Evolutionary conservation across 768 basidiomycete genomes (phyloP).

Genomic region (Tephrocybe sp.): DNA sequence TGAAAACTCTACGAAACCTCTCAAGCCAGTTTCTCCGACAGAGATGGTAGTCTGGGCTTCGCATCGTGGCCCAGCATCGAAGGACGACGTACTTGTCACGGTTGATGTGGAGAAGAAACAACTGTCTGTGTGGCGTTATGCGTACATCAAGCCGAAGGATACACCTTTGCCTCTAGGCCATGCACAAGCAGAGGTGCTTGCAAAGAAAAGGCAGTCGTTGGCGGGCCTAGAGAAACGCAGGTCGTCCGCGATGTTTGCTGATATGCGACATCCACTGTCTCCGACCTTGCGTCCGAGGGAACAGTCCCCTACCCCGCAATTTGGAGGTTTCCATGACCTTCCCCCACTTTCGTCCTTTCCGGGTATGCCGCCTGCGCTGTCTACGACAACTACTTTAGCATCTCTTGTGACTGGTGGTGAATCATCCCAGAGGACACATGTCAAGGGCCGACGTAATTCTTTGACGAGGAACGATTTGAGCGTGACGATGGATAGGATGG

Average conservation of each 20-base stretch:
- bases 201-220: constrained; percentile 43
- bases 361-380: constrained; percentile 54
- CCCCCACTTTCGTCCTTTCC: constrained; percentile 48
- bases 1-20: constrained; percentile 47
- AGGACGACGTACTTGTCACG: constrained; percentile 56
- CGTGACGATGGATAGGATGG: constrained; percentile 68
- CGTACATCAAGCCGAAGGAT: constrained; percentile 61
- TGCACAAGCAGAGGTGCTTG: constrained; percentile 20
- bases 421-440: constrained; percentile 28
- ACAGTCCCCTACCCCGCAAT: constrained; percentile 32
- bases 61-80: constrained; percentile 36
- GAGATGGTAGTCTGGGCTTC: constrained; percentile 70
- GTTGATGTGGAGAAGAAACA: constrained; percentile 51
- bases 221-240: constrained; percentile 35
- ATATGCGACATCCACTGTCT: constrained; percentile 37
- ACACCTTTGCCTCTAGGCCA: constrained; percentile 41
- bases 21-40: constrained; percentile 56
- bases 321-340: constrained; percentile 39
- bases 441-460: constrained; percentile 43
- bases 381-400: constrained; percentile 52
- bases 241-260: constrained; percentile 35
- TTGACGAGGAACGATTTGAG: constrained; percentile 55
- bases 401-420: constrained; percentile 41
- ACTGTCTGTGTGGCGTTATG: constrained; percentile 74
- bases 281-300: constrained; percentile 34